Conservation (phyloP, 1,284 basidiomycete genomes). For the Inonotus hispidus region DNA sequence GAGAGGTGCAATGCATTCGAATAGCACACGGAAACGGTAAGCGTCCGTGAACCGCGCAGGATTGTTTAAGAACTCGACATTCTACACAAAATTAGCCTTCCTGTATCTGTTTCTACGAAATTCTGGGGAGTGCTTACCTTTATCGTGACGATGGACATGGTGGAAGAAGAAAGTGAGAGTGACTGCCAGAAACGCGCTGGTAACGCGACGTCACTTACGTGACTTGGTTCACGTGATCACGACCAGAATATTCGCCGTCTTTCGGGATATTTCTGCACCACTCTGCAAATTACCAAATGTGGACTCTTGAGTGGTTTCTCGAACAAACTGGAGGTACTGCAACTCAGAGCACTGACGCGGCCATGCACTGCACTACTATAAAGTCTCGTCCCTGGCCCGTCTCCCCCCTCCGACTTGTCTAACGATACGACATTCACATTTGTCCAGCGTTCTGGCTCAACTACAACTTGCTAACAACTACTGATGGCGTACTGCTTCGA, state of each 20-base stretch:
- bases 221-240: not conserved
- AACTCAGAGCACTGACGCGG: not conserved
- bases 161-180: not conserved
- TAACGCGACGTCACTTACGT: not conserved
- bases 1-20: conserved; percentile 93
- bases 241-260: not conserved
- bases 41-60: conserved; percentile 87
- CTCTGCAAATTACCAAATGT: not conserved
- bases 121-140: conserved; percentile 4
- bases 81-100: conserved; percentile 34
- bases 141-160: conserved; percentile 19
- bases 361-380: not conserved
- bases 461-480: not conserved
- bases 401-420: not conserved
- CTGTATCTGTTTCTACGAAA: not conserved
- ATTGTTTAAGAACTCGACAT: conserved; percentile 89
- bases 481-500: conserved; percentile 12
- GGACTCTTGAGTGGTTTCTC: not conserved
- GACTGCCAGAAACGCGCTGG: not conserved
- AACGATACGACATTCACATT: not conserved
- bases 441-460: not conserved
- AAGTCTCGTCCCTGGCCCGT: not conserved
- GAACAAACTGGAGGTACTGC: not conserved
- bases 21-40: conserved; percentile 94
- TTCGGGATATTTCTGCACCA: not conserved